Evolutionary conservation across 2,329 filamentous ascomycete genomes (phyloP), one percentile per base, ranked within the genome.

Genomic region (Rutstroemia sp.): DNA sequence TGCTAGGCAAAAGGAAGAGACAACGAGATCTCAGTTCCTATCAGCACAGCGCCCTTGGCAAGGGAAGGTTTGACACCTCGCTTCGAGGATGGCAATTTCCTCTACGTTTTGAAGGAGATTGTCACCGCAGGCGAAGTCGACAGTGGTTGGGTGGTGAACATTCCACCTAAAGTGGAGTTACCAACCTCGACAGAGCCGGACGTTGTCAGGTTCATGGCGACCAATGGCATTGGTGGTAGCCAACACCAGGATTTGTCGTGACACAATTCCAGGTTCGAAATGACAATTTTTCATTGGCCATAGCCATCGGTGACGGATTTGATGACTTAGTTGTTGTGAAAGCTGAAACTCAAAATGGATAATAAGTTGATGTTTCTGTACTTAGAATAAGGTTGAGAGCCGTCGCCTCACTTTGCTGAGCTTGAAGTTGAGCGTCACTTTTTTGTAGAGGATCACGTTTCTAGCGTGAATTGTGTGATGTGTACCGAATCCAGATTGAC

Each of bases 1-100:
- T 52, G 27, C 42, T 19, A 81, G 78, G 75, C 78, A 42, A 71
- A 76, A 60, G 78, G 78, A 14, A 73, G 77, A 60, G 78, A 81
- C 42, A 67, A 66, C 34, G 73, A 54, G 4, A 19, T 5, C 7
- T 4, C 39, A 7, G 23, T 51, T 21, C 25, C 48, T 10, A 17
- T 27, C 25, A 23, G 19, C 10, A 30, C 27, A n/a, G 16, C 19
- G 16, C 67, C 68, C 21, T 61, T 65, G 40, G 71, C 73, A 14
- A 69, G 66, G 60, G 75, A 79, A 53, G 71, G 78, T 51, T 72
- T 72, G 52, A 73, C 77, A 19, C 77, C 77, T 49, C 70, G 72
- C 48, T 70, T 76, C 34, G 71, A 74, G 57, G 72, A 75, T 39
- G 77, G 76, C 10, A 67, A 73, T 21, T 62, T 80, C 45, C 72